Base-by-base conservation (phyloP, 257 asterid species). In the Solanum lycopersicoides region DNA sequence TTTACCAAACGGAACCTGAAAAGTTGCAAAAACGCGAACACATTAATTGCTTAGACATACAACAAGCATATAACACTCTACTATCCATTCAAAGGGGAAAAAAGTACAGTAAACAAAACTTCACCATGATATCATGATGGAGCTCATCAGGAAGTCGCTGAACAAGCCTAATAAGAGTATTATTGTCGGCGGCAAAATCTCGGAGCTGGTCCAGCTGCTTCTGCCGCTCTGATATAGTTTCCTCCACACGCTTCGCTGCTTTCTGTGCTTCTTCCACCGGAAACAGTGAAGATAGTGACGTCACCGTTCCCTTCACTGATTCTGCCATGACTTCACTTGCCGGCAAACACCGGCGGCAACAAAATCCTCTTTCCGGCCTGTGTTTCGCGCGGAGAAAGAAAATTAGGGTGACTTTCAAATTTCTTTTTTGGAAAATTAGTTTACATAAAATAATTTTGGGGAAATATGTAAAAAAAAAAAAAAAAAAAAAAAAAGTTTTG, bases 1-100 rank as follows among this genome's bases (percentile, higher is more conserved):
- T 90, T 92, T 94, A 8, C 99, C 99, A 87, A 94, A 95, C 1
- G 99, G 99, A 85, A 95, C 98, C 98, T 95, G 87, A 65, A 73
- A 44, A 12, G 23, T 39, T 74, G 28, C 50, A 28, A 3, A 74
- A 73, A 39, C 5, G 3, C 23, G 23, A 71, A 14, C 80, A 56
- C 23, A 80, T 86, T 88, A 45, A 42, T 42, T 21, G 7, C 37
- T 21, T 76, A 76, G 37, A 76, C 79, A 56, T 56, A 7, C 65
- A 76, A 77, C 21, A 42, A 44, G 15, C 60, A 25, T 42, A 44
- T 76, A 25, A 77, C 39, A 77, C 63, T 56, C 10, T 56, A 56
- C 65, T 18, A 56, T 56, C n/a, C 65, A 18, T 18, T 56, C 65
- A 56, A 56, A 56, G 20, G 20, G 3, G 6, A 53, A 47, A 53